Conservation (phyloP, 306 rosid species). For the Lathyrus sativus region DNA sequence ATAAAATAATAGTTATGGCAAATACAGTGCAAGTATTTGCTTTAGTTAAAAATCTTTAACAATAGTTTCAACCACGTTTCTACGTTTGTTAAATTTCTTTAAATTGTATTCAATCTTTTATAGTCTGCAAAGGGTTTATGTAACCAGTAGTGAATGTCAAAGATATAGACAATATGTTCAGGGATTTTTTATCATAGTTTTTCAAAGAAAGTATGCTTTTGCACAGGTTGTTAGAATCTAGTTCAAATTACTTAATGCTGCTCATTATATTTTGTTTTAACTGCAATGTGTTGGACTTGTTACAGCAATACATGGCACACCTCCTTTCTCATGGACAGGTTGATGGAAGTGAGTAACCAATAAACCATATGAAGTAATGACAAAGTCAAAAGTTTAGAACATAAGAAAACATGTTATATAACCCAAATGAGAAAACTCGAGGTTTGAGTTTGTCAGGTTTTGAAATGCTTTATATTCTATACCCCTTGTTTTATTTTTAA, state of each 20-base stretch:
- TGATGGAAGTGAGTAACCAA: slow-evolving; percentile 70
- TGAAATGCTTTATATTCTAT: background rate
- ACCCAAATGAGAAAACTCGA: slow-evolving; percentile 22
- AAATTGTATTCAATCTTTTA: background rate
- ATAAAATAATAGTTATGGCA: background rate
- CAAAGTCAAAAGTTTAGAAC: background rate
- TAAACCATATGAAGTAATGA: slow-evolving; percentile 2
- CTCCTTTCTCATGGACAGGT: slow-evolving; percentile 83
- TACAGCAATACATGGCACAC: slow-evolving; percentile 96
- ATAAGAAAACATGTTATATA: slow-evolving; percentile 14
- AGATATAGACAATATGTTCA: background rate
- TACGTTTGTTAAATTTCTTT: slow-evolving; percentile 17
- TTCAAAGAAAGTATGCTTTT: background rate
- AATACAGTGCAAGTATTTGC: background rate
- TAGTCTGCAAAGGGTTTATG: slow-evolving; percentile 17
- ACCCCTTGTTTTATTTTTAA: slow-evolving; percentile 10
- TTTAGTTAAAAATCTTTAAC: background rate
- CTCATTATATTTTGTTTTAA: slow-evolving; percentile 24
- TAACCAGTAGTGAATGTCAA: slow-evolving; percentile 15
- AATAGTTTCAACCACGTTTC: slow-evolving; percentile 9
- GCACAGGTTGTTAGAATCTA: background rate
- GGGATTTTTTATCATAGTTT: background rate
- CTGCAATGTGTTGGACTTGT: slow-evolving; percentile 24
- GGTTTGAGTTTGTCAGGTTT: slow-evolving; percentile 14
- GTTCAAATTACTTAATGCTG: background rate